Evolutionary conservation across 2,329 filamentous ascomycete genomes (phyloP), one percentile per base, ranked within the genome.

Genomic region (Paramyrothecium roridum): DNA sequence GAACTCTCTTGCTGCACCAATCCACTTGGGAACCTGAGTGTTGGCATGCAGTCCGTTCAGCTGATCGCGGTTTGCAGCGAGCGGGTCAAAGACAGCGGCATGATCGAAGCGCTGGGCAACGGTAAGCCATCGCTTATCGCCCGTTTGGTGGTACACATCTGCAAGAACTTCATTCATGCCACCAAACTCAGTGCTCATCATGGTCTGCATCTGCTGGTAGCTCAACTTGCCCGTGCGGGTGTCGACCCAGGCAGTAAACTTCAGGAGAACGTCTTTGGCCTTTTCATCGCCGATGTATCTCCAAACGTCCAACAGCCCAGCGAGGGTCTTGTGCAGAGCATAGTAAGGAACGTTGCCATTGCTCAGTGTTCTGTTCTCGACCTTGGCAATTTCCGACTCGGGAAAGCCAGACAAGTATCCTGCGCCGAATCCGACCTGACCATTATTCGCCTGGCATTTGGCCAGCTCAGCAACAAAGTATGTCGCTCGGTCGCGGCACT

Each of bases 261-360:
- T 65, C 2, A 80, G 65, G 16, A 82, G 65, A 0, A 79, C 78
- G 2, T 74, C 68, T 6, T 69, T 68, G 7, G 79, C 76, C 3
- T 66, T 74, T 0, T 65, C 60, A 59, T 79, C 73, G 2, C 74
- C 77, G 12, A 78, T 66, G 19, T 71, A 65, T 6, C 74, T 71
- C 71, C 77, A 81, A 3, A 78, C 76, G 48, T 82, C 80, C 1
- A 81, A 72, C 12, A 82, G 69, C 0, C 79, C 79, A 1, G 77
- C 74, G 62, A 82, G 72, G 1, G 76, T 80, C 67, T 82, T 82
- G 66, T 82, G 80, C n/a, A 82, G 70, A 21, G 75, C 74, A 56
- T 82, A 82, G 64, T 81, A 82, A 0, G 79, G 78, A 1, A 82
- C 80, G 49, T 81, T 81, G 26, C 79, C 78, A 46, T 76, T 79